Conservation (phyloP, 2,329 filamentous ascomycete species). For the Bertia moriformis region DNA sequence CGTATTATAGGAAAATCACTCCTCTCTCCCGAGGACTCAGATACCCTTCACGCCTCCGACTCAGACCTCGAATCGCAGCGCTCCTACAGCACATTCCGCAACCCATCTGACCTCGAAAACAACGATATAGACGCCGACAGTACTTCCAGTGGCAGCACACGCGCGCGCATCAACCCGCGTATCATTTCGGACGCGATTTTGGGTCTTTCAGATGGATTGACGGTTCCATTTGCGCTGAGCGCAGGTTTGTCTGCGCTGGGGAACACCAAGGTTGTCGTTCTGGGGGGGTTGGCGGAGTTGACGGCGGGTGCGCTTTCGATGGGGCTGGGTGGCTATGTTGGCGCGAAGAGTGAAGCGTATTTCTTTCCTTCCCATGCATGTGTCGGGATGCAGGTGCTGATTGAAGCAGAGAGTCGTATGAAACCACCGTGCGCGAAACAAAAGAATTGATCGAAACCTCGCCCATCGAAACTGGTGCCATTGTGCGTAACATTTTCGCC, state of each 20-base stretch:
- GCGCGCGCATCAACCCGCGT: constrained; percentile 1
- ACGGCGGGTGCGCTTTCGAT: constrained; percentile 65
- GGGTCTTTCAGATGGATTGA: constrained; percentile 65
- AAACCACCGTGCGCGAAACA: constrained; percentile 1
- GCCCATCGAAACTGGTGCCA: not conserved
- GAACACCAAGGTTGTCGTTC: constrained; percentile 52
- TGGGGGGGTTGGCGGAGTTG: constrained; percentile 61
- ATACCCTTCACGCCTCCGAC: not conserved
- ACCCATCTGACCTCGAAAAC: not conserved
- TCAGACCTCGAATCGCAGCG: not conserved
- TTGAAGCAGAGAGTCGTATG: constrained; percentile 11
- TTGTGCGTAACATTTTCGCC: constrained; percentile 1
- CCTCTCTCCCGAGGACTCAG: not conserved
- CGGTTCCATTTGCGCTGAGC: constrained; percentile 66
- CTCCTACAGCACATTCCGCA: not conserved
- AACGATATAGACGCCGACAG: not conserved
- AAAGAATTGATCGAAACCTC: not conserved
- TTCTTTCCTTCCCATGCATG: constrained; percentile 1
- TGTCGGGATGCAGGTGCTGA: not conserved
- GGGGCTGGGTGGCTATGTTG: constrained; percentile 63
- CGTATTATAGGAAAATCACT: not conserved
- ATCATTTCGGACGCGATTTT: constrained; percentile 54
- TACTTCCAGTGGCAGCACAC: not conserved
- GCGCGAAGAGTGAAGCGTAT: constrained; percentile 36
- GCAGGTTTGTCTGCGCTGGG: constrained; percentile 56